phyloP scores from a whole-genome alignment of 23 red algal species.

The Gracilariopsis chorda region DNA sequence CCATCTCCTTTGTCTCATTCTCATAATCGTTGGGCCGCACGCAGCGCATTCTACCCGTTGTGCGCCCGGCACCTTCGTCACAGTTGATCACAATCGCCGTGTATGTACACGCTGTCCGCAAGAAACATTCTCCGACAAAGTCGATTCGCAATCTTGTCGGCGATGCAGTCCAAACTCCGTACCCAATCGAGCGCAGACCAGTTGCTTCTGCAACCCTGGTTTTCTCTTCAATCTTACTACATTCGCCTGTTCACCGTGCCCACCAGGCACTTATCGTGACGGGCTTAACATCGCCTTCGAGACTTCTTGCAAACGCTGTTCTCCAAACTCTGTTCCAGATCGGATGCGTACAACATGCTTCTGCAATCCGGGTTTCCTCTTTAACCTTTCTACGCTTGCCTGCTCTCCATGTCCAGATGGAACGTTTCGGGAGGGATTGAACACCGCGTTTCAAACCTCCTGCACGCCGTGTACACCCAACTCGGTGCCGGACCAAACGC shows the following conservation, averaged over 20 bases:
- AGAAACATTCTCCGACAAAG: not conserved
- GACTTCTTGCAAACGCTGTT: not conserved
- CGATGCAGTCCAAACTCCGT: not conserved
- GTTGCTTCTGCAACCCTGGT: not conserved
- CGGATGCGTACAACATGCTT: not conserved
- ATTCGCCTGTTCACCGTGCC: not conserved
- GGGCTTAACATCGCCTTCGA: not conserved
- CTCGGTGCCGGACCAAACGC: not conserved
- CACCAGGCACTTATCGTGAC: not conserved
- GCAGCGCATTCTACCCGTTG: not conserved
- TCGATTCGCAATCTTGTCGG: not conserved
- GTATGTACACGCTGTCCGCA: not conserved
- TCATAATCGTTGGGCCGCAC: not conserved
- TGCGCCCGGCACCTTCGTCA: not conserved
- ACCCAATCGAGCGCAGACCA: not conserved
- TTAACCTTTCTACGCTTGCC: not conserved
- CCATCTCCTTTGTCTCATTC: not conserved
- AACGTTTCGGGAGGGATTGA: not conserved
- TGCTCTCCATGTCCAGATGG: not conserved
- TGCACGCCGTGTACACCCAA: not conserved
- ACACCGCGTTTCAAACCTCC: not conserved
- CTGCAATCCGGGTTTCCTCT: not conserved
- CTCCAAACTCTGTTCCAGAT: not conserved
- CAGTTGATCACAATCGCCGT: not conserved
- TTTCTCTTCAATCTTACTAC: conserved; percentile 2